Base-by-base conservation (phyloP, 768 basidiomycete genomes). In the Amanita phalloides region DNA sequence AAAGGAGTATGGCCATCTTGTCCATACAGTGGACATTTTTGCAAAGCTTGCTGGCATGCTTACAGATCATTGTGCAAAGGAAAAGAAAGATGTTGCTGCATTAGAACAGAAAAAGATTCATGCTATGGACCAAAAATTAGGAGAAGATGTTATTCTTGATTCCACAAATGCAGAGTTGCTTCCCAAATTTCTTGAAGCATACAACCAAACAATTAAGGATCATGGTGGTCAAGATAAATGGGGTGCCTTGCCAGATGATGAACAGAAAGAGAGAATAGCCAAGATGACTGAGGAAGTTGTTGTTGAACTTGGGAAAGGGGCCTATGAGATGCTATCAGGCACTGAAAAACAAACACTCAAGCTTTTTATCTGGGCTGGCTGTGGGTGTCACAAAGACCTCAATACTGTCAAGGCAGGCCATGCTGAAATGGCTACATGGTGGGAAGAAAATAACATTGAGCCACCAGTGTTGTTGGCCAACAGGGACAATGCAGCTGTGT, bases 61-160 rank as follows among this genome's bases (percentile, higher is more conserved):
- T n/a, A n/a, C n/a, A n/a, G n/a, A n/a, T n/a, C n/a, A n/a, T n/a
- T n/a, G 60, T 53, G 54, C 60, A 30, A 62, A 62, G 41, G 62
- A 64, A 48, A 64, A 61, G 49, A 64, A 64, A 39, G 61, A 64
- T 60, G 58, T 57, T 37, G 20, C n/a, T 20, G 37, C 49, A n/a
- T 21, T 64, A 11, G 55, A 62, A 49, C 35, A 56, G 25, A 36
- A 53, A 4, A 64, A 64, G 38, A 37, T 11, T 11, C 39, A 41
- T 35, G 59, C 61, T 33, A 50, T 63, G 32, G 44, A 59, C 32
- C 60, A 60, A 44, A 36, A 52, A 37, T 55, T 63, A 30, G 59
- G 59, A 36, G 59, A 62, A 41, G 58, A 62, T 21, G 37, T 23
- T n/a, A 26, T 61, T 51, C 53, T 59, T 13, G 58, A 61, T 9